These are phyloP conservation scores for Bimuria novae-zelandiae DNA, from an alignment of 2,329 filamentous ascomycete species.

Conservation along the genomic window DNA sequence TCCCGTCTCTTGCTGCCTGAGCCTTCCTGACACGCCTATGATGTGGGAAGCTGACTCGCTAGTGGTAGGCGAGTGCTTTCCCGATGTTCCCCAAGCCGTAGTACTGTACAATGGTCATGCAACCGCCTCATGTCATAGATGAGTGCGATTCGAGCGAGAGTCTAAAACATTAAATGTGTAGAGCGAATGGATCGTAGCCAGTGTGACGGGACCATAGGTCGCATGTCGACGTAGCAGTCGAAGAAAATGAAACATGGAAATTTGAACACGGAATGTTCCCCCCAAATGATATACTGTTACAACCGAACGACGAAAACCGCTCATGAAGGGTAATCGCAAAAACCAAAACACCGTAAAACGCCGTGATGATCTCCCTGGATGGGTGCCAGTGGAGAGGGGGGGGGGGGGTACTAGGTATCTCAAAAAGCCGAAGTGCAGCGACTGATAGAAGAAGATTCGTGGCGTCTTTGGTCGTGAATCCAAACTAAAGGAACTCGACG, in stretches of 20 bases:
- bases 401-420: constrained; percentile 24
- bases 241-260: constrained; percentile 10
- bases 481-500: constrained; percentile 26
- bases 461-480: constrained; percentile 30
- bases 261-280: constrained; percentile 6
- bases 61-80: neutral
- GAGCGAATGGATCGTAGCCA: constrained; percentile 41
- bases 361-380: constrained; percentile 9
- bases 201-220: constrained; percentile 22
- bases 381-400: constrained; percentile 5
- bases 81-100: constrained; percentile 9
- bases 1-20: constrained; percentile 12
- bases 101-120: constrained; percentile 46
- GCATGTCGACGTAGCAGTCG: constrained; percentile 15
- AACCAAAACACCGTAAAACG: constrained; percentile 24
- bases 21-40: constrained; percentile 14
- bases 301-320: constrained; percentile 29
- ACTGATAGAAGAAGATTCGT: constrained; percentile 40
- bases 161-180: constrained; percentile 45
- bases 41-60: constrained; percentile 1
- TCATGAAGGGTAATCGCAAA: constrained; percentile 33
- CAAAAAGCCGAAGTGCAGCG: constrained; percentile 32
- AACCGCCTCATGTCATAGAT: constrained; percentile 15
- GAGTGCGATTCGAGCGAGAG: constrained; percentile 37
- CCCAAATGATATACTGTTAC: constrained; percentile 35